Evolutionary conservation across 805 yeast species (phyloP), one percentile per base, ranked within the genome.

Genomic region (Metschnikowia similis): DNA sequence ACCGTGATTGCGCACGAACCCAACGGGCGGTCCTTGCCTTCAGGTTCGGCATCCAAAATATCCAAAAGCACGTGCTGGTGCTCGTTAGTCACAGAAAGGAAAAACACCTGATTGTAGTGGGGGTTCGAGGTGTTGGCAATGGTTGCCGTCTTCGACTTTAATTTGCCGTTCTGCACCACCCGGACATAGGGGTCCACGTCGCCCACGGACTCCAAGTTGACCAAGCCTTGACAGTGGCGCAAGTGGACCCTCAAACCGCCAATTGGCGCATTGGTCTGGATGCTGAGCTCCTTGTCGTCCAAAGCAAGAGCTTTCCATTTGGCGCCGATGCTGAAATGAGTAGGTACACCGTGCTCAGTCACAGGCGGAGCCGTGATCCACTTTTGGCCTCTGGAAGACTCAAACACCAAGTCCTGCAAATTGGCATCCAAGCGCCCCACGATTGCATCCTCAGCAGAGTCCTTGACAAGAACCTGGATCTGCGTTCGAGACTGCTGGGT

Each of bases 181-280:
- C 79, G 75, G 36, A 84, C 81, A 58, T 85, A 87, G 4, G 95
- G 94, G 66, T 87, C 91, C 58, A 86, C 82, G 49, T 77, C 80
- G 49, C 94, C 92, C 45, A 85, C 77, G 13, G 83, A 76, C 56
- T 85, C 87, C 57, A 85, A 67, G 57, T 82, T 71, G 56, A 76
- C 70, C 57, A 83, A 66, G 37, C 80, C 78, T 9, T 63, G 63
- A 14, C 84, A 85, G 32, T 72, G 67, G 51, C 82, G 75, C 44
- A 87, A 57, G 58, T 81, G 82, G 35, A 87, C 59, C 69, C 84
- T 79, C 28, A 83, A 63, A 37, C 82, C 82, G 56, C 92, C 96
- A 53, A 87, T 71, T 36, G 92, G 82, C 11, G 86, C 81, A 56
- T 72, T 69, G 46, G 72, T 73, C 44, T 71, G 67, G 11, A 74